Base-by-base conservation (phyloP, 176 grass and related monocot species). In the Oryza coarctata region DNA sequence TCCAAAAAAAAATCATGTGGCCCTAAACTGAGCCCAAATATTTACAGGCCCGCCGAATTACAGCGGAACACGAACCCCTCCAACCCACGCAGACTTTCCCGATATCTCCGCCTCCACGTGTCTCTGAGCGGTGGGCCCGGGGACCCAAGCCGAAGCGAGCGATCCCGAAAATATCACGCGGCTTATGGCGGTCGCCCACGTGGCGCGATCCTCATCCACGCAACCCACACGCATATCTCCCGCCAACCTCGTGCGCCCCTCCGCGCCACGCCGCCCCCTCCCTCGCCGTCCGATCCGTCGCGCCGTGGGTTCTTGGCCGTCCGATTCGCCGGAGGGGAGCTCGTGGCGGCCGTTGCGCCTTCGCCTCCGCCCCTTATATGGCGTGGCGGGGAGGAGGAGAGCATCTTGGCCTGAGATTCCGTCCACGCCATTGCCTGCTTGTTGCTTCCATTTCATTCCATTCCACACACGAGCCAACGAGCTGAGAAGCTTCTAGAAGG, bases 191-290 rank as follows among this genome's bases (percentile, higher is more conserved):
- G 4, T 78, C 66, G 28, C 34, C 81, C 95, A 84, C 82, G 95
- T 89, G 95, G 87, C 86, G 68, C 36, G 3, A 7, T 45, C 70
- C 73, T 87, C 95, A 94, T 89, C 95, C 95, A 91, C 86, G n/a
- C n/a, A n/a, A n/a, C n/a, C n/a, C n/a, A n/a, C n/a, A n/a, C n/a
- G 84, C 38, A 85, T 75, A 50, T 44, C 78, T 71, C 75, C 86
- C 75, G 30, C 41, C 72, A 65, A 50, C 47, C 45, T 45, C 43
- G 12, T 75, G 83, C 83, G 34, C 71, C 26, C 0, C 63, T 84
- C 70, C 22, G 39, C 57, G 67, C 86, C 90, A 69, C 68, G 87
- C 81, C 58, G 47, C 86, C 61, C 29, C 47, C 0, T 8, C 68
- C 1, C 17, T 0, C 27, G 47, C 84, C 88, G 83, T 90, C 78